These are phyloP conservation scores for Lagenidium giganteum DNA, from an alignment of 352 stramenopile species.

Conservation along the genomic window DNA sequence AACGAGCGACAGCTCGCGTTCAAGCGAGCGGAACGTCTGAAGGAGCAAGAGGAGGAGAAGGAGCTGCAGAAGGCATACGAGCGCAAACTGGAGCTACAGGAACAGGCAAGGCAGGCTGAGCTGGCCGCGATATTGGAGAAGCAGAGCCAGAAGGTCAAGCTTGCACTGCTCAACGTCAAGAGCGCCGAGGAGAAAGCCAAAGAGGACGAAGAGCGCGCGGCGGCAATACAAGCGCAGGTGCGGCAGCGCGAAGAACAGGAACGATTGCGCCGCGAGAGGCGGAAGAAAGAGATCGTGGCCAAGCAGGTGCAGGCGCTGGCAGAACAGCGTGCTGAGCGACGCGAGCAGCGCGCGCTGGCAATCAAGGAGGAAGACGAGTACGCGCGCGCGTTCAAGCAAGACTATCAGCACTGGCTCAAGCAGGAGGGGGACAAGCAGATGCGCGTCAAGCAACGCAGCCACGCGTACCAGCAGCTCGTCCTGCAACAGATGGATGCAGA, in stretches of 20 bases:
- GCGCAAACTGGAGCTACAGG: conserved; percentile 40
- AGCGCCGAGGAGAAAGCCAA: conserved; percentile 49
- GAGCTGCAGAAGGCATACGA: conserved; percentile 41
- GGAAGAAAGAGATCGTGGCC: conserved; percentile 23
- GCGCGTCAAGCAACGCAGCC: conserved; percentile 27
- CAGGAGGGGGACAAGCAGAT: conserved; percentile 23
- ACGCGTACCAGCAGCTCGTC: conserved; percentile 36
- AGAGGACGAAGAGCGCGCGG: conserved; percentile 46
- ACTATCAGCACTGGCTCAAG: conserved; percentile 39
- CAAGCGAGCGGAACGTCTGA: conserved; percentile 30
- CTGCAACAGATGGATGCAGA: conserved; percentile 45
- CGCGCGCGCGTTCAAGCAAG: conserved; percentile 34
- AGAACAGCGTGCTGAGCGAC: conserved; percentile 40
- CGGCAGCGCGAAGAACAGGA: conserved; percentile 30
- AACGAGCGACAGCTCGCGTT: conserved; percentile 45
- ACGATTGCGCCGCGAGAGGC: conserved; percentile 22
- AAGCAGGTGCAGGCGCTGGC: conserved; percentile 31
- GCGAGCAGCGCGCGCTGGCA: conserved; percentile 15
- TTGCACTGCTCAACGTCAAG: conserved; percentile 56
- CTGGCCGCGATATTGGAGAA: conserved; percentile 41
- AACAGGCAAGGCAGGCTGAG: conserved; percentile 34
- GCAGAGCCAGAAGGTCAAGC: conserved; percentile 47
- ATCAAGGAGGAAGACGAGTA: conserved; percentile 36
- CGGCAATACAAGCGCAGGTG: conserved; percentile 33
- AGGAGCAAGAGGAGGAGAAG: conserved; percentile 38